Evolutionary conservation across 164 flowering plant genomes (phyloP).

Genomic region (Stephania cephalantha): DNA sequence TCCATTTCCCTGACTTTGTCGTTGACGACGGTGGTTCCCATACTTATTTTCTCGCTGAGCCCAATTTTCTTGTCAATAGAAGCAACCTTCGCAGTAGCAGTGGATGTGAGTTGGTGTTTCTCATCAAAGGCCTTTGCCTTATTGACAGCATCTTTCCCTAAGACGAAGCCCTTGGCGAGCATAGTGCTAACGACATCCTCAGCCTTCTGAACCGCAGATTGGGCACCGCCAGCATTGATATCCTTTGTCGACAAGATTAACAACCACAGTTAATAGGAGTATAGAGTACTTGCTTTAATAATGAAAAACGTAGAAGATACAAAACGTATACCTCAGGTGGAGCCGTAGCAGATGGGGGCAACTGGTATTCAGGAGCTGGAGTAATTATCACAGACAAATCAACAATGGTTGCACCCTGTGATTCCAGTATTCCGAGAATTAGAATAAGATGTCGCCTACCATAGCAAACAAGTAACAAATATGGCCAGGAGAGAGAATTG

Average conservation of each 20-base stretch:
- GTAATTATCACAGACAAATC: constrained; percentile 63
- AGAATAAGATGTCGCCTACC: background rate
- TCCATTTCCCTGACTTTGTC: constrained; percentile 84
- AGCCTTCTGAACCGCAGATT: constrained; percentile 74
- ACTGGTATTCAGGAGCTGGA: constrained; percentile 61
- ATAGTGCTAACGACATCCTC: constrained; percentile 88
- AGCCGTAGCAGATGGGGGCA: constrained; percentile 50
- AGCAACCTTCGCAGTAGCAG: constrained; percentile 78
- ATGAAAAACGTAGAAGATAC: background rate
- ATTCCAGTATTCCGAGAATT: background rate
- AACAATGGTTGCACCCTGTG: constrained; percentile 93
- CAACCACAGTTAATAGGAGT: background rate
- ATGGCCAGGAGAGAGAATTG: background rate
- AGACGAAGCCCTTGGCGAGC: constrained; percentile 81
- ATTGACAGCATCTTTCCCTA: constrained; percentile 80
- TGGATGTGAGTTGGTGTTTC: constrained; percentile 72
- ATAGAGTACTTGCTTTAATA: background rate
- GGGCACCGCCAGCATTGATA: constrained; percentile 38
- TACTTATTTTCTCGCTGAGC: constrained; percentile 62
- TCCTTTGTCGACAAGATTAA: constrained; percentile 24
- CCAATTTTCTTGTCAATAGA: constrained; percentile 86
- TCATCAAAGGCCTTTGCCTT: constrained; percentile 88
- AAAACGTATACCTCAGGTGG: constrained; percentile 36
- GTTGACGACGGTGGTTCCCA: constrained; percentile 62
- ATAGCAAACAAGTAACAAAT: background rate